Evolutionary conservation across 2,329 filamentous ascomycete species (phyloP).

Genomic region (Didymella arachidicola): DNA sequence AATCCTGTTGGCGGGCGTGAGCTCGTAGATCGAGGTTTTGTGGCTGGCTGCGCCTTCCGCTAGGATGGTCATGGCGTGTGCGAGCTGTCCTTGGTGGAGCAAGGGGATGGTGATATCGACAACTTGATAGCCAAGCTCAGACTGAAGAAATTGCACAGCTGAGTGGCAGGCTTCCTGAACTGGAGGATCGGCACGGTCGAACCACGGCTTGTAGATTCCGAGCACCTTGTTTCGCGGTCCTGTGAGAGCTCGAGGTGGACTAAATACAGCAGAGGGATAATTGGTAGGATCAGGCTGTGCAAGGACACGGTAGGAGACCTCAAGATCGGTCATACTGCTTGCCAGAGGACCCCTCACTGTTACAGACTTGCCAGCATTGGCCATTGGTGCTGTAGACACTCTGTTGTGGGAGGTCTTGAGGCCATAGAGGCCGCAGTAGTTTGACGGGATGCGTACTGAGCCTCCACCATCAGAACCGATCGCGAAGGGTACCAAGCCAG

Average conservation of each 20-base stretch:
- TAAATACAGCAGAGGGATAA: slow-evolving; percentile 68
- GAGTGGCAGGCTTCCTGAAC: slow-evolving; percentile 70
- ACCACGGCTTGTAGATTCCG: slow-evolving; percentile 74
- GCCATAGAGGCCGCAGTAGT: slow-evolving; percentile 82
- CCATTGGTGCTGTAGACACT: slow-evolving; percentile 65
- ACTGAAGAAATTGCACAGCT: slow-evolving; percentile 66
- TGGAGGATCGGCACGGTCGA: slow-evolving; percentile 69
- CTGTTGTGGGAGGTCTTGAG: slow-evolving; percentile 81
- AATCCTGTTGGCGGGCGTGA: slow-evolving; percentile 74
- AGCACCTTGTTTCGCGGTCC: slow-evolving; percentile 64
- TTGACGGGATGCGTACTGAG: slow-evolving; percentile 75
- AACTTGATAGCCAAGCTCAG: slow-evolving; percentile 60
- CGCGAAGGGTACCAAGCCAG: slow-evolving; percentile 76
- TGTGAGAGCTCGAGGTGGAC: slow-evolving; percentile 57
- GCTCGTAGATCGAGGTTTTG: slow-evolving; percentile 59
- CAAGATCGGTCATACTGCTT: slow-evolving; percentile 77
- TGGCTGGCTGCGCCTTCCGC: slow-evolving; percentile 68
- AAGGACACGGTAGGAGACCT: slow-evolving; percentile 83
- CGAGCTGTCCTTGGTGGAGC: slow-evolving; percentile 74
- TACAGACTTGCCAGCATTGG: slow-evolving; percentile 67
- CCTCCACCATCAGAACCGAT: slow-evolving; percentile 77
- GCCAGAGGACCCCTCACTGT: slow-evolving; percentile 79
- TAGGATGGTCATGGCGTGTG: slow-evolving; percentile 80
- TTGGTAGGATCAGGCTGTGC: slow-evolving; percentile 73
- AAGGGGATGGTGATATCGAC: slow-evolving; percentile 72